Evolutionary conservation across 805 yeast genomes (phyloP).

Genomic region (Metschnikowia lochheadii): DNA sequence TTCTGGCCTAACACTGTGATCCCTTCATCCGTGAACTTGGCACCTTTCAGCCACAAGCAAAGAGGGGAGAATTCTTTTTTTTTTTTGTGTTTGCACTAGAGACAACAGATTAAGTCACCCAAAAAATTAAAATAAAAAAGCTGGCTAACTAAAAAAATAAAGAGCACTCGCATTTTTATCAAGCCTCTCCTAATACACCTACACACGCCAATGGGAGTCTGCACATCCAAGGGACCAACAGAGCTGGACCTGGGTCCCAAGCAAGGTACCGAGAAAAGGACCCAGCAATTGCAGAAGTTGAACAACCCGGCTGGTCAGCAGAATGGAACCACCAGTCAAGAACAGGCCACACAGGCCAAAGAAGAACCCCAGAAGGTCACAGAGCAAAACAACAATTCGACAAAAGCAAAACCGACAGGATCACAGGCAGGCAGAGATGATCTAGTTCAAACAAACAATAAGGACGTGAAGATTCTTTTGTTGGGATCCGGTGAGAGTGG

Average conservation of each 20-base stretch:
- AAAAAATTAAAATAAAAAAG: not conserved
- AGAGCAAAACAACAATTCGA: not conserved
- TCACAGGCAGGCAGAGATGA: slow-evolving; percentile 5
- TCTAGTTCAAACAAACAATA: slow-evolving; percentile 15
- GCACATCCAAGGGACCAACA: slow-evolving; percentile 6
- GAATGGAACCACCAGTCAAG: not conserved
- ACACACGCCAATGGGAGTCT: slow-evolving; percentile 6
- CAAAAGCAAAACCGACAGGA: not conserved
- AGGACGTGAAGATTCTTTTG: slow-evolving; percentile 68
- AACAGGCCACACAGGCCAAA: not conserved
- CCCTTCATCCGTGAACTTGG: not conserved
- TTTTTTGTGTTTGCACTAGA: not conserved
- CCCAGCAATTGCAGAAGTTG: slow-evolving; percentile 3
- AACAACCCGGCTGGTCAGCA: not conserved
- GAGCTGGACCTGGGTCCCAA: slow-evolving; percentile 1
- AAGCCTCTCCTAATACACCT: not conserved
- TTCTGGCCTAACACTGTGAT: not conserved
- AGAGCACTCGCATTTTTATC: slow-evolving; percentile 4
- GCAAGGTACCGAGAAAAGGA: not conserved
- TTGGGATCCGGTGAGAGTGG: slow-evolving; percentile 89
- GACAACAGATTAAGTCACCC: not conserved
- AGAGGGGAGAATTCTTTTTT: not conserved
- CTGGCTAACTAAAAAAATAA: slow-evolving; percentile 2
- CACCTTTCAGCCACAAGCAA: not conserved
- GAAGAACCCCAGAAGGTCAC: not conserved